phyloP scores from a whole-genome alignment of 1,284 basidiomycete genomes.

The Abortiporus biennis region DNA sequence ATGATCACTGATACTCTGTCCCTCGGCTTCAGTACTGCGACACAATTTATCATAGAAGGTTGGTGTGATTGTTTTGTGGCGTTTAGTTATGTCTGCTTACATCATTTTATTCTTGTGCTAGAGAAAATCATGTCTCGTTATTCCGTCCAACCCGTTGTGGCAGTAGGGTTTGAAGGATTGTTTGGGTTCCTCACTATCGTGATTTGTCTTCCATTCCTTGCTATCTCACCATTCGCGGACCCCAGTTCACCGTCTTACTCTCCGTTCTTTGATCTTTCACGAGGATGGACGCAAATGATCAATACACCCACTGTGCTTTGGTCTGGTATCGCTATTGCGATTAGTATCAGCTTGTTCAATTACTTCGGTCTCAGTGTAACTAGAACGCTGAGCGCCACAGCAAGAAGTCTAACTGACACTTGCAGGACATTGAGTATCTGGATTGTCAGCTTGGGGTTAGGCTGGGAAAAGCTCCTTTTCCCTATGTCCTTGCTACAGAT shows the following conservation, averaged over 20 bases:
- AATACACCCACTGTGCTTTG: conserved; percentile 73
- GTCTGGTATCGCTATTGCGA: conserved; percentile 73
- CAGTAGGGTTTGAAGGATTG: conserved; percentile 92
- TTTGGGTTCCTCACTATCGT: conserved; percentile 84
- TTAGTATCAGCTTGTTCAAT: conserved; percentile 92
- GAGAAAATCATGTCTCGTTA: conserved; percentile 90
- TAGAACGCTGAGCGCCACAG: conserved; percentile 83
- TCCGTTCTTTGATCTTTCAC: conserved; percentile 76
- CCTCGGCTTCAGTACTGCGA: conserved; percentile 58
- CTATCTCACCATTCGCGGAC: conserved; percentile 19
- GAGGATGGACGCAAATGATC: conserved; percentile 89
- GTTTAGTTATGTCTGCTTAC: neutral
- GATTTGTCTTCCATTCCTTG: conserved; percentile 68
- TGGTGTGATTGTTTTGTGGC: conserved; percentile 23
- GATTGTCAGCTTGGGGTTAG: conserved; percentile 80
- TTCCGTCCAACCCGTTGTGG: conserved; percentile 85
- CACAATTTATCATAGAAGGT: conserved; percentile 95
- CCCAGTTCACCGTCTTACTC: conserved; percentile 63
- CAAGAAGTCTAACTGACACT: conserved; percentile 88
- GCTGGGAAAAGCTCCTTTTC: conserved; percentile 88
- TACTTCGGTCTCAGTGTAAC: conserved; percentile 94
- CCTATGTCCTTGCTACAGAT: conserved; percentile 86
- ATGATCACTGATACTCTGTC: neutral
- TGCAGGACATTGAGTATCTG: conserved; percentile 94
- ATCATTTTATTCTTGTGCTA: conserved; percentile 16